These are phyloP conservation scores for Ophiognomonia clavigignenti-juglandacearum DNA, from an alignment of 2,329 filamentous ascomycete species.

Conservation along the genomic window DNA sequence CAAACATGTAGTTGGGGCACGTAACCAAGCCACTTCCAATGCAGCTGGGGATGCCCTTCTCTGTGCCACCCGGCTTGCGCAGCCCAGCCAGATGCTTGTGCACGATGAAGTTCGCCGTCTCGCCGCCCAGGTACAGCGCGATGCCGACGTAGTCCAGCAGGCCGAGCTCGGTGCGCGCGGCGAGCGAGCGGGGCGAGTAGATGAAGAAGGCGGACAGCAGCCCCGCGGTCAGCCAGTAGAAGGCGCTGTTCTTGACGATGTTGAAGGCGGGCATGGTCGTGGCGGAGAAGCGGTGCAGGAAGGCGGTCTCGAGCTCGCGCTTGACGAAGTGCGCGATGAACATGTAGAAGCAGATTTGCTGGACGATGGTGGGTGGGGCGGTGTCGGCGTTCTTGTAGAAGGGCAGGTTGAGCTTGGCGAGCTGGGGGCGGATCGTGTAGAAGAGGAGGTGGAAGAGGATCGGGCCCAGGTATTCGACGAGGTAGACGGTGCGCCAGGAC, in stretches of 20 bases:
- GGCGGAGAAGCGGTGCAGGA: slow-evolving; percentile 90
- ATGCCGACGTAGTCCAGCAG: slow-evolving; percentile 62
- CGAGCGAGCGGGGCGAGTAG: slow-evolving; percentile 69
- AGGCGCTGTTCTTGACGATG: slow-evolving; percentile 90
- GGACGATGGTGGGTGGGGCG: slow-evolving; percentile 56
- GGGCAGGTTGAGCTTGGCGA: slow-evolving; percentile 51
- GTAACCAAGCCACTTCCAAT: slow-evolving; percentile 84
- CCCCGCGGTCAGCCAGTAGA: slow-evolving; percentile 89
- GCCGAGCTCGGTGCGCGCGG: slow-evolving; percentile 48
- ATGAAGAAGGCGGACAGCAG: slow-evolving; percentile 78
- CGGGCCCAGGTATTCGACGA: slow-evolving; percentile 92
- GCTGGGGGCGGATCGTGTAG: slow-evolving; percentile 66
- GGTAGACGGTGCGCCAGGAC: slow-evolving; percentile 87
- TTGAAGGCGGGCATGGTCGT: slow-evolving; percentile 89
- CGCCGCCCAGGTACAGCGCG: slow-evolving; percentile 69
- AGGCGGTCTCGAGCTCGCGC: slow-evolving; percentile 90
- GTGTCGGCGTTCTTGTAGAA: slow-evolving; percentile 39
- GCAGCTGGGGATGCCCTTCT: slow-evolving; percentile 81
- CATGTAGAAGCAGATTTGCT: slow-evolving; percentile 69
- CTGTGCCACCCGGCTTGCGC: slow-evolving; percentile 72
- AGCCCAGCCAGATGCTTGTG: slow-evolving; percentile 76
- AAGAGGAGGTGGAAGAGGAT: slow-evolving; percentile 78
- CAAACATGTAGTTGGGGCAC: slow-evolving; percentile 96
- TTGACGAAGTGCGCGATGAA: slow-evolving; percentile 85
- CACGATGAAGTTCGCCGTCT: slow-evolving; percentile 74